Conservation (phyloP, 208 protist genomes). For the Tritrichomonas musculus region DNA sequence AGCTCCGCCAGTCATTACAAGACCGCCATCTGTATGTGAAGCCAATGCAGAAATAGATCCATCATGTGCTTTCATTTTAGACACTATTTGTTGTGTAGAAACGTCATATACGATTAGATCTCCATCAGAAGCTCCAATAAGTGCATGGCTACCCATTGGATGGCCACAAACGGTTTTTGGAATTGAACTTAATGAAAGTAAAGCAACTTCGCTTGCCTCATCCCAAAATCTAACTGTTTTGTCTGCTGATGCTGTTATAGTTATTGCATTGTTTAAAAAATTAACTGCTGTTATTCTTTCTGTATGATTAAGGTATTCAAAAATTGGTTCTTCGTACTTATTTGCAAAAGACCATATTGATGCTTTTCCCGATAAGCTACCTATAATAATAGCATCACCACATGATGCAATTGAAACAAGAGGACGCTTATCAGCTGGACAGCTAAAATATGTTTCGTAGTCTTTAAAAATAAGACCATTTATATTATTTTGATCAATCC, state of each 20-base stretch:
- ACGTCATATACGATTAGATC: background rate
- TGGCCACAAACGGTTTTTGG: background rate
- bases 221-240: slow-evolving; percentile 2
- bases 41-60: background rate
- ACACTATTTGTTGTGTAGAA: background rate
- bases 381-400: background rate
- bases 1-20: background rate
- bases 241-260: background rate
- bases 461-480: background rate
- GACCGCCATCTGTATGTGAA: background rate
- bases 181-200: background rate
- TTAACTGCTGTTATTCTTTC: background rate
- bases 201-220: background rate
- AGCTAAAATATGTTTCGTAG: background rate
- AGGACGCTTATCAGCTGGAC: background rate
- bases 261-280: background rate
- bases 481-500: background rate
- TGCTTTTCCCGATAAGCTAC: background rate
- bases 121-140: background rate
- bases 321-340: background rate
- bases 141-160: background rate
- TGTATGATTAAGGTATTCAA: background rate
- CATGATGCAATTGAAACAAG: background rate
- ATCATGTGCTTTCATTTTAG: slow-evolving; percentile 1
- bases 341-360: background rate